Evolutionary conservation across 2,329 filamentous ascomycete genomes (phyloP), one percentile per base, ranked within the genome.

Genomic region (Drechslerella stenobrocha): DNA sequence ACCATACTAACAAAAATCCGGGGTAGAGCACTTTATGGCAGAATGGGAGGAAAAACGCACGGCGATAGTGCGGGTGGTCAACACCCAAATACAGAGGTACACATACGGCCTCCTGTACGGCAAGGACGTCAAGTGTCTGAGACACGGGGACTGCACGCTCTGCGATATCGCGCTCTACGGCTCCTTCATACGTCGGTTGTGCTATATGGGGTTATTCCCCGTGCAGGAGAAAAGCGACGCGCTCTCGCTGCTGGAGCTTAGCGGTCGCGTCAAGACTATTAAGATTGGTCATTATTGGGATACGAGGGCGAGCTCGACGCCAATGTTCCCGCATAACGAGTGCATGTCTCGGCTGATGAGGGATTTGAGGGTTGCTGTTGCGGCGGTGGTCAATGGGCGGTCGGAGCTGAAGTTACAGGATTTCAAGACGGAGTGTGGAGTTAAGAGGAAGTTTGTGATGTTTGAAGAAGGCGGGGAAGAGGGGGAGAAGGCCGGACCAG

Each of bases 31-130:
- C n/a, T 67, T 67, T 32, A 67, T 67, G 63, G 44, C 55, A 8
- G 63, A 67, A 46, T 67, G 63, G 63, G 63, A 67, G 46, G 44
- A 55, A 15, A 60, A 60, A 32, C 48, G 63, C 13, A 52, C 13
- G 18, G 44, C 15, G 4, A 37, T 67, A 1, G 55, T 60, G n/a
- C 48, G 51, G 30, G 44, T 50, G 6, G 55, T 60, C 2, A 44
- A 60, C 28, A 34, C 46, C 3, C 20, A 23, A 3, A 47, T 67
- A n/a, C 52, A 60, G 18, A 51, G 28, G 20, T 60, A 60, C 51
- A 67, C 63, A 2, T 67, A 51, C 45, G 55, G 63, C 37, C 51
- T 67, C 8, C 40, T 67, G 23, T 67, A 67, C 32, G 23, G 34
- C 28, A 60, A 55, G 5, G n/a, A 26, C 1, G 34, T 50, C 51